These are phyloP conservation scores for Lophiotrema nucula DNA, from an alignment of 495 filamentous ascomycete species.

Conservation along the genomic window DNA sequence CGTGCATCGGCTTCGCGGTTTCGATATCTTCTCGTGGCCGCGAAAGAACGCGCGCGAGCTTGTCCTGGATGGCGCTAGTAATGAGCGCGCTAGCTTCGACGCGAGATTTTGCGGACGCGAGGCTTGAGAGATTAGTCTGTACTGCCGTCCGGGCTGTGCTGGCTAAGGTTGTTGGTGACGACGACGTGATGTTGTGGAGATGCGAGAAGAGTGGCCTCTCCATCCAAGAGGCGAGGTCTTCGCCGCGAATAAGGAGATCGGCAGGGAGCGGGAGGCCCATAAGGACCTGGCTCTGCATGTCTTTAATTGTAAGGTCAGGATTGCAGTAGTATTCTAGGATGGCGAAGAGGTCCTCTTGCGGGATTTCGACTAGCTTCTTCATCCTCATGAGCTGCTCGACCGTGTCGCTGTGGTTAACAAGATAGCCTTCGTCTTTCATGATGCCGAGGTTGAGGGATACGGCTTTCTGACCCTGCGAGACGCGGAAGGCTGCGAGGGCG, in stretches of 20 bases:
- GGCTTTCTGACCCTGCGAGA: constrained; percentile 5
- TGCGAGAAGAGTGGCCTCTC: background rate
- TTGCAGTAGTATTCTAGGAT: constrained; percentile 2
- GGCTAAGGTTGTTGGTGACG: background rate
- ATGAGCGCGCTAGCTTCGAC: background rate
- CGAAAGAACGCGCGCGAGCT: background rate
- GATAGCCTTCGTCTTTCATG: constrained; percentile 10
- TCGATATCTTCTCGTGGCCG: background rate
- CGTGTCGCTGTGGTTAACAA: constrained; percentile 1
- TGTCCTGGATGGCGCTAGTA: background rate
- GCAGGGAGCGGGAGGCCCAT: background rate
- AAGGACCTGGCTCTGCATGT: background rate
- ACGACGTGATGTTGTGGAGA: background rate
- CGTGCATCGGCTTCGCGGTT: background rate
- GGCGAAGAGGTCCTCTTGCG: constrained; percentile 3
- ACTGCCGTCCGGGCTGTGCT: background rate
- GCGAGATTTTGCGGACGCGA: background rate
- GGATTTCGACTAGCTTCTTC: constrained; percentile 1
- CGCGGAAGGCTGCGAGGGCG: constrained; percentile 10
- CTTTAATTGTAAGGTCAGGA: background rate
- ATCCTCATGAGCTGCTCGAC: background rate
- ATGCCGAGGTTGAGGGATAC: constrained; percentile 22
- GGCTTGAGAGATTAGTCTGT: background rate
- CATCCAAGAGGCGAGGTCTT: background rate
- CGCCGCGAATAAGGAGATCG: background rate